Conservation (phyloP, 805 yeast genomes). For the Metschnikowia kunwiensis region DNA sequence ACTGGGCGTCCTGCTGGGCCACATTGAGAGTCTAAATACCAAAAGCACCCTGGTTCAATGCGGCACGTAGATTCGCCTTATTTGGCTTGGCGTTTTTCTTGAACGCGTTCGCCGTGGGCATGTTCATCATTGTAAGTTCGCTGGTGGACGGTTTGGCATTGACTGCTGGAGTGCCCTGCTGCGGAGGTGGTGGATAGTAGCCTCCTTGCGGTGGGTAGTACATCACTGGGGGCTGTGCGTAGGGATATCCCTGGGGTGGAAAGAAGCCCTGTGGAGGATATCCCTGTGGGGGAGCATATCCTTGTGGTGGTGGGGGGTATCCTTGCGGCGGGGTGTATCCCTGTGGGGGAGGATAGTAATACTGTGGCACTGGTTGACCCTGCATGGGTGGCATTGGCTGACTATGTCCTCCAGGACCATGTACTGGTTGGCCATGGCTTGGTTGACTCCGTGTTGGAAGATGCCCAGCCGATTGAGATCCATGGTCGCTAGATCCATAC, state of each 20-base stretch:
- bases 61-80: slow-evolving; percentile 59
- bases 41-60: slow-evolving; percentile 62
- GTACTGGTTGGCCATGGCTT: not conserved
- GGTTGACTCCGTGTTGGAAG: not conserved
- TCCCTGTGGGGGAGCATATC: slow-evolving; percentile 7
- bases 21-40: slow-evolving; percentile 53
- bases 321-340: slow-evolving; percentile 5
- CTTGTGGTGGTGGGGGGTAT: slow-evolving; percentile 19
- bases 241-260: slow-evolving; percentile 15
- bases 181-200: slow-evolving; percentile 17
- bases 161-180: slow-evolving; percentile 2
- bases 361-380: slow-evolving; percentile 8
- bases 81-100: slow-evolving; percentile 43
- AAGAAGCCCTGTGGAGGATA: too few relatives aligned
- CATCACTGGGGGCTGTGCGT: slow-evolving; percentile 15
- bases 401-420: not conserved
- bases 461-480: too few relatives aligned
- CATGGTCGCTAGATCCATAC: too few relatives aligned
- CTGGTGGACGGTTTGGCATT: slow-evolving; percentile 32
- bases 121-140: slow-evolving; percentile 42
- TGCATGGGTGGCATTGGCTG: not conserved
- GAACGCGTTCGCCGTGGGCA: slow-evolving; percentile 44
- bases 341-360: slow-evolving; percentile 1
- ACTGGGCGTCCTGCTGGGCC: too few relatives aligned
- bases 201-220: slow-evolving; percentile 21